Percentiles rank a stretch among this genome's conserved stretches.
These are phyloP conservation scores for Leptographium wingfieldii DNA, from an alignment of 2,329 filamentous ascomycete genomes.

Conservation along the genomic window DNA sequence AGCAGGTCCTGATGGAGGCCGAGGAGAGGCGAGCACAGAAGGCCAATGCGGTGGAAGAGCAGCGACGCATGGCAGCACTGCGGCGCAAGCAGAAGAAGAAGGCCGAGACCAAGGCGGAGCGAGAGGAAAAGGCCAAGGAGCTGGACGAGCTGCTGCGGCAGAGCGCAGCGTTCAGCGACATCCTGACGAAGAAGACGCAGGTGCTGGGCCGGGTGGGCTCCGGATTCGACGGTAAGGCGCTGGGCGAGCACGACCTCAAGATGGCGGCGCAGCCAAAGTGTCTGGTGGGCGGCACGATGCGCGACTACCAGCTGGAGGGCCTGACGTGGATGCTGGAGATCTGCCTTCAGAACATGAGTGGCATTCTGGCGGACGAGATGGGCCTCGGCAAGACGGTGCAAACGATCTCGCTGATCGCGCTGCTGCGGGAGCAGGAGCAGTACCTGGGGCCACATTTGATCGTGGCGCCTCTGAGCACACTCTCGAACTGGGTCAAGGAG, in stretches of 20 bases:
- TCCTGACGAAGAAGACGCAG: conserved; percentile 50
- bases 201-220: conserved; percentile 50
- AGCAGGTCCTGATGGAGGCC: conserved; percentile 9
- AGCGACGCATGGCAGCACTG: conserved; percentile 25
- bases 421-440: conserved; percentile 73
- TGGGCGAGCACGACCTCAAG: conserved; percentile 54
- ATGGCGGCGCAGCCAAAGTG: conserved; percentile 79
- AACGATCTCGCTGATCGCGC: conserved; percentile 75
- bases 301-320: conserved; percentile 87
- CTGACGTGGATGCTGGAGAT: conserved; percentile 91
- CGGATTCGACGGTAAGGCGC: conserved; percentile 43
- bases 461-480: conserved; percentile 77
- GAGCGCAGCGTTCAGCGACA: conserved; percentile 48
- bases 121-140: conserved; percentile 45
- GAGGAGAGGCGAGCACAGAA: conserved; percentile 34
- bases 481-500: conserved; percentile 93
- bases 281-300: conserved; percentile 79
- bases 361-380: conserved; percentile 91
- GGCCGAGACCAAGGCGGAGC: conserved; percentile 36
- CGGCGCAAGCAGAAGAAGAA: conserved; percentile 35
- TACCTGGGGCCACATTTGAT: conserved; percentile 82
- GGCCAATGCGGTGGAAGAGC: conserved; percentile 33
- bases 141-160: conserved; percentile 47
- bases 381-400: conserved; percentile 85
- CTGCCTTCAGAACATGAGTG: conserved; percentile 69